Evolutionary conservation across 352 stramenopile genomes (phyloP), one percentile per base, ranked within the genome.

Genomic region (Globisporangium iwayamae): DNA sequence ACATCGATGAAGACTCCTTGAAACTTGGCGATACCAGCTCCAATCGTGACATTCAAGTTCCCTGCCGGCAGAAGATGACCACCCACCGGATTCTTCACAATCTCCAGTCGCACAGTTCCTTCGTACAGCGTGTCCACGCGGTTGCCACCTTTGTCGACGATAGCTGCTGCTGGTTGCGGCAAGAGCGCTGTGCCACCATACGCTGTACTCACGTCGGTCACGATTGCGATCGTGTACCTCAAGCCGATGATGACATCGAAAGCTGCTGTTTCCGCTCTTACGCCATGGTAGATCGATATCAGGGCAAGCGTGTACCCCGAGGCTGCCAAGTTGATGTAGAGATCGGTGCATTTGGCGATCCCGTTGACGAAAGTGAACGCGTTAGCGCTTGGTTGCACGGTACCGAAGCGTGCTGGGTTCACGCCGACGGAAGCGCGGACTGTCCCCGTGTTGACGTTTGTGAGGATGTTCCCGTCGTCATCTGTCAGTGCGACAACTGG

Each of bases 111-210:
- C 25, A 90, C 74, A 0, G 71, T 85, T 14, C 84, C 84, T 22
- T 78, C 62, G 25, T 65, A 88, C 28, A 78, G 60, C 11, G 62
- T 55, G 2, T 65, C 61, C 34, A 94, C 83, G 16, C 82, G 53
- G 62, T 96, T 94, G 2, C 84, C 87, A 25, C 87, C 87, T 56
- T 75, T 79, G 60, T 96, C 87, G 6, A 96, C 86, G 18, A 96
- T 79, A 22, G 70, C 82, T 2, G 81, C 80, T n/a, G 72, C 69
- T 8, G 89, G 87, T 58, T 96, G 87, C 1, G 88, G 88, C 22
- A 79, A 69, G 62, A 96, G 95, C 0, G 80, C 66, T 10, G 74
- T 87, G 2, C 89, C 89, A 59, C 87, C 84, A 47, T 81, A 92
- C 4, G 89, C 86, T 2, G 77, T 94, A 76, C 83, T 91, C 52